Base-by-base conservation (phyloP, 441 rosid genomes). In the Pelargonium fulgidum region DNA sequence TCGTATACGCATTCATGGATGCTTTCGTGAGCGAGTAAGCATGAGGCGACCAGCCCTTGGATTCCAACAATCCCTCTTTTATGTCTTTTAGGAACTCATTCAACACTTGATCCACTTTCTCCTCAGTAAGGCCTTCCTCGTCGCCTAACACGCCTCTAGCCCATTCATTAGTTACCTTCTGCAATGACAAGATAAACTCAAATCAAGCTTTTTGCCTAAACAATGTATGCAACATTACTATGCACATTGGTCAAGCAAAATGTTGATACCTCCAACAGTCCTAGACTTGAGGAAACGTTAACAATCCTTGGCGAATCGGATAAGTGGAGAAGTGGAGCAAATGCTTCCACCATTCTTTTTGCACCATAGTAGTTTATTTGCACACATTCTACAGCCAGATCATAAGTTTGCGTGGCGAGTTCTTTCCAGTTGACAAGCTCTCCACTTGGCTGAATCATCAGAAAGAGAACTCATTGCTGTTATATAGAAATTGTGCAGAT, bases 281-380 rank as follows among this genome's bases (percentile, higher is more conserved):
- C 91, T 68, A 72, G 14, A 20, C 22, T 0, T 9, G 89, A 72
- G 26, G 90, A 82, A 13, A 89, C 75, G 64, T 71, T 89, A 61
- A 86, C 82, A 42, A 85, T 79, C 75, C 84, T 78, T 0, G 90
- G 78, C 1, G 85, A 80, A 68, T 81, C 79, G 17, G 90, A 85
- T 47, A 74, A 58, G 5, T 83, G 78, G 42, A 89, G 87, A 70
- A 85, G 85, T 68, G 86, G 84, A 64, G 74, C 42, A 67, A 83
- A 71, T 1, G 87, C 77, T 80, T 84, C 83, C 19, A 79, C 81
- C 83, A 83, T 81, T 73, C 65, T 66, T 66, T 80, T 89, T 3
- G 83, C 82, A 8, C 89, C 93, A 44, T 81, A 74, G 70, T 79
- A 86, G 75, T 86, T 86, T 42, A 80, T 82, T 62, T 81, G 68